Evolutionary conservation across 2,329 filamentous ascomycete genomes (phyloP).

Genomic region (Ophiostoma perfectum): DNA sequence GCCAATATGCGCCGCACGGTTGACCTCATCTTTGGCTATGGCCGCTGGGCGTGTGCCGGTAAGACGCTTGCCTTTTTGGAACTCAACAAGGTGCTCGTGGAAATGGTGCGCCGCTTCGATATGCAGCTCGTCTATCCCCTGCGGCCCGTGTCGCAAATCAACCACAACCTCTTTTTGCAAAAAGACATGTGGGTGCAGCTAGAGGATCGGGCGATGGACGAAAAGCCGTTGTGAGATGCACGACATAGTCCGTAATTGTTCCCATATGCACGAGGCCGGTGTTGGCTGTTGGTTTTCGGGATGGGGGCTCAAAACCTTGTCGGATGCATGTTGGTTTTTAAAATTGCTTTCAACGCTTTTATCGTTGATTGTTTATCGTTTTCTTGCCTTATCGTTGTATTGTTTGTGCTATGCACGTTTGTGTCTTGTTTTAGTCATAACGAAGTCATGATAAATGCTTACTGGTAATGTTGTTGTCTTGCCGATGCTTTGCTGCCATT

Average conservation of each 20-base stretch:
- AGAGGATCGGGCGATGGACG: constrained; percentile 20
- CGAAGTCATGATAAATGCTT: neutral
- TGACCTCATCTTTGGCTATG: constrained; percentile 39
- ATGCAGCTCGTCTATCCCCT: constrained; percentile 31
- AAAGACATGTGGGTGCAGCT: constrained; percentile 32
- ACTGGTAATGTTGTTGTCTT: neutral
- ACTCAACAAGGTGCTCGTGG: constrained; percentile 34
- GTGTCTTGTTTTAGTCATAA: neutral
- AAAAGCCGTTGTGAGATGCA: too few species aligned
- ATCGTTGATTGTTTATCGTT: neutral
- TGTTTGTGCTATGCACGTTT: neutral
- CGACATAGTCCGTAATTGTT: neutral
- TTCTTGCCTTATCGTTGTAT: neutral
- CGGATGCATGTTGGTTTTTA: neutral
- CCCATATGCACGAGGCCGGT: neutral
- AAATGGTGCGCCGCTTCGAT: constrained; percentile 29
- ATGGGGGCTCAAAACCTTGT: neutral
- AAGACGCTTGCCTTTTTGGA: constrained; percentile 41
- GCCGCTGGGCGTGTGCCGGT: constrained; percentile 39
- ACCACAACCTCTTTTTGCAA: constrained; percentile 32
- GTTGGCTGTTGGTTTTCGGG: neutral
- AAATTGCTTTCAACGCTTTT: neutral
- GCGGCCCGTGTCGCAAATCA: constrained; percentile 26
- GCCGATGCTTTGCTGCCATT: neutral
- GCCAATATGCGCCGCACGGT: constrained; percentile 30